Evolutionary conservation across 495 filamentous ascomycete genomes (phyloP), one percentile per base, ranked within the genome.

Genomic region (Paragyromitra xinjiangensis): DNA sequence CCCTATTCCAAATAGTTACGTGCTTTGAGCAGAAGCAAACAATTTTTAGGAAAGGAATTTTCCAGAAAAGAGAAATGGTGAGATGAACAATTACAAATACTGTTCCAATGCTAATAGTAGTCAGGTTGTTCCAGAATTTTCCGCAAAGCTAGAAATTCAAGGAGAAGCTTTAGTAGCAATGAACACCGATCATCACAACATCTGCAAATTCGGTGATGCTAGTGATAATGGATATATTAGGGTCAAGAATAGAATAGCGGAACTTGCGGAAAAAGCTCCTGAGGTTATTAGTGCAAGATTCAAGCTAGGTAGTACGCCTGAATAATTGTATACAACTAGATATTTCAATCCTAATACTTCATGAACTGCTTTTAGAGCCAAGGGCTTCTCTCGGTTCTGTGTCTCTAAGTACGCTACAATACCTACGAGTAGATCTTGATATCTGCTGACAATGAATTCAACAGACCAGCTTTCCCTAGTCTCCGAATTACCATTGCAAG

Each of bases 121-220:
- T 5, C 37, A 69, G 67, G 14, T 69, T 44, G 39, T 59, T n/a
- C 53, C 39, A 1, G 67, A 69, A 44, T 69, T 19, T 24, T 69
- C 67, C 5, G 53, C 22, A 69, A 61, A 69, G 19, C 53, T 69
- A 48, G 67, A 2, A 8, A 71, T 71, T 24, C 2, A 48, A 24
- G 56, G 16, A 16, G 68, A 71, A 62, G 50, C 26, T 9, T 55
- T 51, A 3, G 55, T 71, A 9, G 68, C 14, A 37, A 71, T 71
- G 24, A 19, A 62, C 40, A 62, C 68, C n/a, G 56, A 71, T 34
- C 68, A 71, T 22, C 51, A 50, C 8, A 37, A 42, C 24, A 71
- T 71, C 22, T 71, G 55, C 26, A 71, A 62, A 39, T 71, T 71
- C 48, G 12, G 44, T 40, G 40, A 22, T 16, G 40, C n/a, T 1